Conservation (phyloP, 2,329 filamentous ascomycete species). For the Trichoderma guizhouense region DNA sequence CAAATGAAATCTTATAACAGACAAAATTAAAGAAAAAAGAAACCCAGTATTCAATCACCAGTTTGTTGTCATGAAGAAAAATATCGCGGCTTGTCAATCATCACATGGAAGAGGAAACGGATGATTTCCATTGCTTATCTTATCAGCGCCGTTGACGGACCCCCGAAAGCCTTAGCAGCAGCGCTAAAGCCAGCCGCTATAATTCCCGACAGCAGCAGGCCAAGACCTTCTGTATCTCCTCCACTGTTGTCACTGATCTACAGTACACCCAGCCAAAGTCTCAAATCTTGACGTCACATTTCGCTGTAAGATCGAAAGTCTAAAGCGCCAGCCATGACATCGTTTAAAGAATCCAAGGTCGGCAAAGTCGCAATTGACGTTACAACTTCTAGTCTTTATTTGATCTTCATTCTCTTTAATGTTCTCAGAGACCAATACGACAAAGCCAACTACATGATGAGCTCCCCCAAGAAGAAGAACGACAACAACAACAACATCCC, state of each 20-base stretch:
- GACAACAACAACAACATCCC: not conserved
- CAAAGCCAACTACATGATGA: constrained; percentile 19
- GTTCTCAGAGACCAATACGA: constrained; percentile 9
- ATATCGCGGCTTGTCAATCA: constrained; percentile 6
- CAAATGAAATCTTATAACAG: not conserved
- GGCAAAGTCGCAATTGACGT: not conserved
- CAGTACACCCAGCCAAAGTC: not conserved
- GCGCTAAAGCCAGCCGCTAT: not conserved
- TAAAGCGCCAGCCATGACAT: not conserved
- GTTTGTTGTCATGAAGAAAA: not conserved
- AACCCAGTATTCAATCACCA: not conserved
- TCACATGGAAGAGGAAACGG: not conserved
- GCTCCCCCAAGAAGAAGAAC: constrained; percentile 3
- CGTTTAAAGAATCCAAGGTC: not conserved
- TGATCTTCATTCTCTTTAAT: not conserved
- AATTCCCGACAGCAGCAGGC: not conserved
- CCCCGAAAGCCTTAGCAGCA: not conserved
- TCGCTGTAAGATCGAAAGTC: not conserved
- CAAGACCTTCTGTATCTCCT: not conserved
- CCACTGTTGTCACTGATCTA: not conserved
- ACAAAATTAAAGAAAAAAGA: not conserved
- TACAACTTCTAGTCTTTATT: not conserved
- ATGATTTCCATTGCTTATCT: constrained; percentile 4
- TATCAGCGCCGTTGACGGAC: not conserved
- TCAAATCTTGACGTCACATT: constrained; percentile 6